A percentile compares a stretch with the other conserved stretches of the same genome.
phyloP scores from a whole-genome alignment of 2,329 filamentous ascomycete genomes.

The Triangularia verruculosa region DNA sequence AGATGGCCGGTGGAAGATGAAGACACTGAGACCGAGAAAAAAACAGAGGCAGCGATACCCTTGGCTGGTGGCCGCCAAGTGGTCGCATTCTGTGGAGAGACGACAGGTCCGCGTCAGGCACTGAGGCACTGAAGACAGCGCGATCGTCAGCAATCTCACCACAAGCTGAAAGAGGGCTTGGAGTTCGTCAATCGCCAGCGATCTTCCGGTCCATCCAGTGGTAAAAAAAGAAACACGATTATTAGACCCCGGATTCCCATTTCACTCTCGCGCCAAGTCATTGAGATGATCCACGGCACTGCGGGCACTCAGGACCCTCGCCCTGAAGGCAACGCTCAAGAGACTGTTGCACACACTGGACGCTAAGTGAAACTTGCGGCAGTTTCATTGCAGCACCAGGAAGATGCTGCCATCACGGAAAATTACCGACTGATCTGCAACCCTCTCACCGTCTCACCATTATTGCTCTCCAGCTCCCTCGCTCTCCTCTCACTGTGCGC shows the following conservation, averaged over 20 bases:
- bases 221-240: slow-evolving; percentile 1
- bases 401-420: slow-evolving; percentile 12
- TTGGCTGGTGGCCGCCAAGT: slow-evolving; percentile 3
- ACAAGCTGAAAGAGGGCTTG: neutral
- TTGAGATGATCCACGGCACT: neutral
- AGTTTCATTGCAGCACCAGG: neutral
- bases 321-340: neutral
- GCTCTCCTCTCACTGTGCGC: too few relatives aligned
- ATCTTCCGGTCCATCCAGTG: neutral
- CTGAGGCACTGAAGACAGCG: neutral
- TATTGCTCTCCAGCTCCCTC: too few relatives aligned
- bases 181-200: slow-evolving; percentile 2
- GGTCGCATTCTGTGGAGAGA: slow-evolving; percentile 7
- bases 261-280: neutral
- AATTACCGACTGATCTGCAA: slow-evolving; percentile 24
- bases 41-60: slow-evolving; percentile 2
- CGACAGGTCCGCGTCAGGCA: neutral
- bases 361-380: neutral
- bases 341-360: neutral
- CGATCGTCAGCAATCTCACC: slow-evolving; percentile 6
- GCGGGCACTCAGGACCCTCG: neutral
- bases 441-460: neutral
- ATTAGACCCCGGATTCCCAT: slow-evolving; percentile 2
- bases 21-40: neutral
- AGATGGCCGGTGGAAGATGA: neutral